A percentile compares a stretch with the other conserved stretches of the same genome.
These are phyloP conservation scores for Mortierella sp. DNA, from an alignment of 371 early-diverging fungal species.

Conservation along the genomic window DNA sequence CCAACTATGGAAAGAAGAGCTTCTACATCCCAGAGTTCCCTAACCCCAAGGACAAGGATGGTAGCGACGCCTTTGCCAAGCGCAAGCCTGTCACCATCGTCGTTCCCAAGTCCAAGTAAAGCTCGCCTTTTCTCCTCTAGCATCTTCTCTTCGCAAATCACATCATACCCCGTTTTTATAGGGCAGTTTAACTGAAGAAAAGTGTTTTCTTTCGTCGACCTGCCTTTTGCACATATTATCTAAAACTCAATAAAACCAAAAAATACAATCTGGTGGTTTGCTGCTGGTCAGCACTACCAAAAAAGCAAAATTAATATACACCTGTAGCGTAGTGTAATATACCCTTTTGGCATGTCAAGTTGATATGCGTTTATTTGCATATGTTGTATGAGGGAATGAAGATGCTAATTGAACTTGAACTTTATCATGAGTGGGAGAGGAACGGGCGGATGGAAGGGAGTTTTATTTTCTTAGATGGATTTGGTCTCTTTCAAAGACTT, in stretches of 20 bases:
- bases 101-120: constrained; percentile 6
- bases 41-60: constrained; percentile 9
- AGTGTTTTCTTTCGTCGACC: neutral
- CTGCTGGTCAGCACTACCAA: constrained; percentile 20
- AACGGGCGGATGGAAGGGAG: no score
- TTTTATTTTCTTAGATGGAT: constrained; percentile 4
- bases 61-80: constrained; percentile 6
- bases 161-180: neutral
- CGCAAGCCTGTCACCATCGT: constrained; percentile 18
- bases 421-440: no score
- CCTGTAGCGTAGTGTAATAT: no score
- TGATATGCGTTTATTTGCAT: no score
- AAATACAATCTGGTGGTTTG: constrained; percentile 7
- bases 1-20: constrained; percentile 23
- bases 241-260: neutral
- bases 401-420: no score
- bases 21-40: constrained; percentile 33
- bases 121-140: neutral
- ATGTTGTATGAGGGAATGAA: neutral
- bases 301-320: neutral
- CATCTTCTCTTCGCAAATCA: neutral
- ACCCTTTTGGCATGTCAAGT: no score
- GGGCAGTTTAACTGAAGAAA: no score
- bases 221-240: neutral
- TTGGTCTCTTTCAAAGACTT: constrained; percentile 15